These are phyloP conservation scores for Endotrypanum monterogeii DNA, from an alignment of 208 protist genomes.

Conservation along the genomic window DNA sequence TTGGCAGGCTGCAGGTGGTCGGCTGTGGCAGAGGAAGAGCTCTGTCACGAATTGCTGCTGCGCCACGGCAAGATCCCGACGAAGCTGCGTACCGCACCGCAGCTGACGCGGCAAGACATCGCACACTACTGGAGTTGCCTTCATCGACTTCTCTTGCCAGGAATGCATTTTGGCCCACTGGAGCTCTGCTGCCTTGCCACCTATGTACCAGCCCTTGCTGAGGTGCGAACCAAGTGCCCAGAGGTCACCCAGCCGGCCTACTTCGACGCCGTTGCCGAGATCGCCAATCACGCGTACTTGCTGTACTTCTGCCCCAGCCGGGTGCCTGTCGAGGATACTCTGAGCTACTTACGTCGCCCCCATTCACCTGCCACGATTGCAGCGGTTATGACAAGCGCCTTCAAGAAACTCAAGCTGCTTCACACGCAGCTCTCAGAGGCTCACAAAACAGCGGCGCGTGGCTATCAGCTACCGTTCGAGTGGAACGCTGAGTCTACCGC, in stretches of 20 bases:
- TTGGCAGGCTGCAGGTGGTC: slow-evolving; percentile 55
- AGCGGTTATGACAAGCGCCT: slow-evolving; percentile 22
- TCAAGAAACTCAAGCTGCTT: slow-evolving; percentile 26
- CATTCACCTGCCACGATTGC: slow-evolving; percentile 18
- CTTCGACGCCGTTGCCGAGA: slow-evolving; percentile 10
- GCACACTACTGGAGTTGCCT: slow-evolving; percentile 72
- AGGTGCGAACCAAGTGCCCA: slow-evolving; percentile 14
- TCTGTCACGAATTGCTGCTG: slow-evolving; percentile 39
- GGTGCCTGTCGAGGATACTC: slow-evolving; percentile 28
- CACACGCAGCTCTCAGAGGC: slow-evolving; percentile 15
- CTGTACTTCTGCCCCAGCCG: slow-evolving; percentile 25
- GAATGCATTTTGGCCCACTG: slow-evolving; percentile 52
- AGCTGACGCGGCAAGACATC: slow-evolving; percentile 37
- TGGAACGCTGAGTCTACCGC: neutral
- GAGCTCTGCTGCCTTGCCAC: slow-evolving; percentile 76
- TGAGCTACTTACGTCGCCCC: slow-evolving; percentile 17
- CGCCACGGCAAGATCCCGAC: slow-evolving; percentile 35
- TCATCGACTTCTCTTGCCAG: slow-evolving; percentile 50
- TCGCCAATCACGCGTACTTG: slow-evolving; percentile 25
- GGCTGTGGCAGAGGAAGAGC: slow-evolving; percentile 55
- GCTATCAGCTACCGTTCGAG: neutral
- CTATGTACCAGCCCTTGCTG: slow-evolving; percentile 49
- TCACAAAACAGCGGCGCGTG: neutral
- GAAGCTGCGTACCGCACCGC: slow-evolving; percentile 47
- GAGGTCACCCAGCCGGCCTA: slow-evolving; percentile 11